A percentile compares a stretch with the other conserved stretches of the same genome.
Conservation (phyloP, 2,329 filamentous ascomycete species). For the Phialophora tarda region DNA sequence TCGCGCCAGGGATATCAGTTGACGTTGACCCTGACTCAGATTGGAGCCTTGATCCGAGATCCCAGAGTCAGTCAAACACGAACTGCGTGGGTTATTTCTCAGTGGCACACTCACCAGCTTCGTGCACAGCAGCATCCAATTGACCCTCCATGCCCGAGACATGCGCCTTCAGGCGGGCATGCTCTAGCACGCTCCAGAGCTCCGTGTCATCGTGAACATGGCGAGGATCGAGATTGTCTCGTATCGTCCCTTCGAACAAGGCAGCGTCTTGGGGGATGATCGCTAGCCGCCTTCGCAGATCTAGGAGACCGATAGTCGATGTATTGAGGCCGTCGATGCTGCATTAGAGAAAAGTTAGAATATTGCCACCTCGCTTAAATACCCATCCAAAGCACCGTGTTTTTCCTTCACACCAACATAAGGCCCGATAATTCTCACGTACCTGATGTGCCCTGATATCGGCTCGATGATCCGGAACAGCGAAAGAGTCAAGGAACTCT, state of each 20-base stretch:
- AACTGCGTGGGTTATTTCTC: background rate
- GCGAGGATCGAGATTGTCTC: conserved; percentile 93
- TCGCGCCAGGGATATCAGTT: conserved; percentile 90
- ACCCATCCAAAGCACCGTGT: background rate
- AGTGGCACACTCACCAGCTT: conserved; percentile 75
- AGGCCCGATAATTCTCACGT: conserved; percentile 30
- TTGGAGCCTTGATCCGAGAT: conserved; percentile 72
- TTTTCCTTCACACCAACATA: background rate
- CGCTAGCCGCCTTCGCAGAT: conserved; percentile 84
- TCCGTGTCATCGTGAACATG: conserved; percentile 97
- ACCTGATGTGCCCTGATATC: conserved; percentile 73
- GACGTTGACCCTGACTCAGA: conserved; percentile 90
- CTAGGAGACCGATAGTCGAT: conserved; percentile 84
- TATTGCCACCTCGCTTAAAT: background rate
- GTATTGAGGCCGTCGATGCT: conserved; percentile 90
- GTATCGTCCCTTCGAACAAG: conserved; percentile 88
- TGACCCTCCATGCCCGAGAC: conserved; percentile 84
- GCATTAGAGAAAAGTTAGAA: conserved; percentile 17
- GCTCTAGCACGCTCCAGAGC: conserved; percentile 92
- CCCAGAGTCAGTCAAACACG: conserved; percentile 20
- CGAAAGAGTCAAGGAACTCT: conserved; percentile 89
- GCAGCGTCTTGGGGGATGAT: conserved; percentile 98
- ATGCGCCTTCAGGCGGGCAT: conserved; percentile 91
- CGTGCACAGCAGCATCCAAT: conserved; percentile 86
- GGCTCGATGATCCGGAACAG: conserved; percentile 97